Evolutionary conservation across 2,329 filamentous ascomycete genomes (phyloP), one percentile per base, ranked within the genome.

Genomic region (Orbilia oligospora): DNA sequence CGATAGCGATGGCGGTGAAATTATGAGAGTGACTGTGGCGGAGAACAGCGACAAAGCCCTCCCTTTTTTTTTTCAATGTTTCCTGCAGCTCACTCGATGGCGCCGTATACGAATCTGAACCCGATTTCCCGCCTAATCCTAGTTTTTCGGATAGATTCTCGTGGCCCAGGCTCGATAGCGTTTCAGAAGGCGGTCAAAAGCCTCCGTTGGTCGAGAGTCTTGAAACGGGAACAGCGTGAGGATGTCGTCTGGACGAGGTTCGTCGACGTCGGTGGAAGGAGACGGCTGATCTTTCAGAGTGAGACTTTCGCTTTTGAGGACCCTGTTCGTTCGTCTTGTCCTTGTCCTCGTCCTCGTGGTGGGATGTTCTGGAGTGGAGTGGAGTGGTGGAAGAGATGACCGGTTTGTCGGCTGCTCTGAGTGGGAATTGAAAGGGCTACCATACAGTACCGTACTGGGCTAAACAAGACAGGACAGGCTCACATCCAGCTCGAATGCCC

Each of bases 41-140:
- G 53, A 38, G 36, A 44, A 44, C 36, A 61, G 33, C 56, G 33
- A 41, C 56, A 61, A 10, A 18, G 18, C 27, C 56, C 46, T 65
- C 61, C 61, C 6, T 65, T 61, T 61, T 61, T 44, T 33, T 24
- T 24, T 10, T 49, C 12, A 24, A 12, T 36, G 33, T 20, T 61
- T 61, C 56, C 56, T 61, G 33, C 20, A 44, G 36, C 36, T 41
- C 18, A 9, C 12, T 61, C 56, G 63, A 67, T 53, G 61, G 48
- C 51, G 27, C 33, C 64, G 64, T 68, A 55, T 68, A 68, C 64
- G 64, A 68, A 53, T 68, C 67, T 51, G 53, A 51, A 53, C 38
- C 67, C 67, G 67, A 65, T 66, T 66, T 72, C 70, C 70, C 58
- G 61, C 48, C 61, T 71, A 44, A 73, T 68, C 70, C 70, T 68